Evolutionary conservation across 306 rosid genomes (phyloP), one percentile per base, ranked within the genome.

Genomic region (Corylus avellana): DNA sequence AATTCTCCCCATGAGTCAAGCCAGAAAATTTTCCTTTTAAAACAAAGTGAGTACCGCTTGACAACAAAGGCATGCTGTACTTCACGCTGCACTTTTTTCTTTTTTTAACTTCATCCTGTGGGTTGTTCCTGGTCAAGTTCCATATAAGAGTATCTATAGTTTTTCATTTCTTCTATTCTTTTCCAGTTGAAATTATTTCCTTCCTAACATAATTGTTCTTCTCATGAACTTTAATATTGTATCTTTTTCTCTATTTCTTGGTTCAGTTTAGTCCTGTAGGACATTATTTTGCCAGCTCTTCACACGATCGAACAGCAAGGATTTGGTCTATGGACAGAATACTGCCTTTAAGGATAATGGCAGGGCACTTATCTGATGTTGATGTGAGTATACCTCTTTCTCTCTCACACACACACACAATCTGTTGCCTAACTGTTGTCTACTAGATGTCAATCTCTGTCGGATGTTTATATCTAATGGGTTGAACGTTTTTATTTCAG

Each of bases 231-330:
- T 48, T 69, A 75, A 18, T 37, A 12, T 58, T 69, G 17, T 78
- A 76, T 57, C 62, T 44, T 55, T 78, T 50, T 68, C 79, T 73
- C 69, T 50, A 77, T 55, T 79, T 48, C 77, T 81, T 80, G 84
- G 64, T 86, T 91, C 97, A 95, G 98, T 95, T 91, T 91, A 93
- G 98, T 81, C 94, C 99, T 32, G 86, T 89, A 13, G 98, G 99
- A 70, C 98, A 91, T 80, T 93, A 95, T 87, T 95, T 95, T 89
- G 99, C 96, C 78, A 95, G 99, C 78, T 88, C 90, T 70, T 95
- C 99, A 55, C 99, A 95, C 51, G 99, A 95, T 87, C 90, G 98
- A 85, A 95, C 99, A 42, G 99, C 99, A 82, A 88, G 98, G 84
- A 86, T 95, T 74, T 95, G 99, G 99, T 89, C 96, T 46, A 88